These are phyloP conservation scores for Melampsora abietis-canadensis DNA, from an alignment of 1,284 basidiomycete genomes.

Conservation along the genomic window DNA sequence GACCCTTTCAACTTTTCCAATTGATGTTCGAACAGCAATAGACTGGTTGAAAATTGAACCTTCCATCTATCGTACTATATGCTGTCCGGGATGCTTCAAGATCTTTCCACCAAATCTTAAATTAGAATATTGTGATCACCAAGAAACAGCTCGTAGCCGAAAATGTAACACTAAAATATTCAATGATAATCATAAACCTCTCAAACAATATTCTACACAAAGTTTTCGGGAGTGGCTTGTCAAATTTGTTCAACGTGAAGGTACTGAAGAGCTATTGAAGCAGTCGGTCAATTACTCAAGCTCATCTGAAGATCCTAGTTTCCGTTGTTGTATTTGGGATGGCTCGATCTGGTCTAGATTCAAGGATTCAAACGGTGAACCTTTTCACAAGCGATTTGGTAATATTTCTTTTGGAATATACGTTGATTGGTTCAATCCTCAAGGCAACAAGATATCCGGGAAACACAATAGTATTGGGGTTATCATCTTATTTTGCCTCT, in stretches of 20 bases:
- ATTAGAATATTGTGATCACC: constrained; percentile 5
- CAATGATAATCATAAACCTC: constrained; percentile 8
- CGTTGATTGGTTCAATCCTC: constrained; percentile 34
- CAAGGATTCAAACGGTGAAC: neutral
- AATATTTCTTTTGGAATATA: constrained; percentile 34
- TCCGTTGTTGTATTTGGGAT: constrained; percentile 16
- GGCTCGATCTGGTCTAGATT: constrained; percentile 13
- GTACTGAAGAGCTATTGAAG: constrained; percentile 7
- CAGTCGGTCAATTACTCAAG: neutral
- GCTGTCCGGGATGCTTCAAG: constrained; percentile 29
- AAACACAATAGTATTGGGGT: constrained; percentile 37
- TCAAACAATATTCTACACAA: constrained; percentile 30
- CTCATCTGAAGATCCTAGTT: neutral
- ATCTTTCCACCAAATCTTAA: neutral
- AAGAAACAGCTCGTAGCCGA: constrained; percentile 10
- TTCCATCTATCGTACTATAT: constrained; percentile 1
- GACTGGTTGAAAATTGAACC: constrained; percentile 24
- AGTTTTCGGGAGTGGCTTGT: constrained; percentile 20
- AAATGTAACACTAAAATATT: constrained; percentile 13
- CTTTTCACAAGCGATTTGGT: constrained; percentile 9
- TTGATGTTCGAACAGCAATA: constrained; percentile 18
- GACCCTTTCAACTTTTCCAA: neutral
- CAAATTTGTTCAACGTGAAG: constrained; percentile 27
- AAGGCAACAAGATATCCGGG: constrained; percentile 28
- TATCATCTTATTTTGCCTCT: constrained; percentile 32